Conservation (phyloP, 129 eudicot genomes). For the Cynara cardunculus region DNA sequence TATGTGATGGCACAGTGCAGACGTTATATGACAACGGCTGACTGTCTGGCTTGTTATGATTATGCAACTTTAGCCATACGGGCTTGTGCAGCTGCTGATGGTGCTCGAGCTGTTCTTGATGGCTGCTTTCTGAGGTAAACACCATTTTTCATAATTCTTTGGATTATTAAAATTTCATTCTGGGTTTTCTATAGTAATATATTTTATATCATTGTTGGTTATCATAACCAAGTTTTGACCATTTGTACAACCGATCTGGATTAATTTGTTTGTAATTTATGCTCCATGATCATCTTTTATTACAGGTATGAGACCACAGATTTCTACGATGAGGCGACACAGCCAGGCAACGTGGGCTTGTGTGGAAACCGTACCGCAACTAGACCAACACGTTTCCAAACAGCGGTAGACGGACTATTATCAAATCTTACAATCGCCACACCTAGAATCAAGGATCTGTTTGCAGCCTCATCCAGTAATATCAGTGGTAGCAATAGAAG, state of each 20-base stretch:
- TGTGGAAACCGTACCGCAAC: conserved; percentile 45
- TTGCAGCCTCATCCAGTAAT: conserved; percentile 33
- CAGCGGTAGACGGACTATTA: conserved; percentile 23
- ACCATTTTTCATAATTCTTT: background rate
- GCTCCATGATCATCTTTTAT: background rate
- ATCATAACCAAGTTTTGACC: no score
- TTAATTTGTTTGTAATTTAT: no score
- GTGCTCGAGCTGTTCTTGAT: conserved; percentile 61
- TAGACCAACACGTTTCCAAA: conserved; percentile 25
- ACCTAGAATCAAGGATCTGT: conserved; percentile 34
- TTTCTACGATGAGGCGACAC: conserved; percentile 40
- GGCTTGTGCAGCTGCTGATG: conserved; percentile 54
- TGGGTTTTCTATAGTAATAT: no score
- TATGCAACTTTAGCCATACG: conserved; percentile 36
- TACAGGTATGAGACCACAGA: conserved; percentile 46
- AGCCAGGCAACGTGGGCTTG: conserved; percentile 40
- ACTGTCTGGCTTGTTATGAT: conserved; percentile 53
- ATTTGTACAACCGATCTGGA: no score
- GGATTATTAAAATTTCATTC: background rate
- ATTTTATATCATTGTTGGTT: no score
- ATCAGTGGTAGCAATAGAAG: conserved; percentile 11
- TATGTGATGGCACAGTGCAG: conserved; percentile 61
- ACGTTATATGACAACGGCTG: conserved; percentile 33
- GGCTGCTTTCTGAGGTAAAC: conserved; percentile 63
- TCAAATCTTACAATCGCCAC: conserved; percentile 38